Evolutionary conservation across 2,329 filamentous ascomycete genomes (phyloP).

Genomic region (Cladophialophora yegresii): DNA sequence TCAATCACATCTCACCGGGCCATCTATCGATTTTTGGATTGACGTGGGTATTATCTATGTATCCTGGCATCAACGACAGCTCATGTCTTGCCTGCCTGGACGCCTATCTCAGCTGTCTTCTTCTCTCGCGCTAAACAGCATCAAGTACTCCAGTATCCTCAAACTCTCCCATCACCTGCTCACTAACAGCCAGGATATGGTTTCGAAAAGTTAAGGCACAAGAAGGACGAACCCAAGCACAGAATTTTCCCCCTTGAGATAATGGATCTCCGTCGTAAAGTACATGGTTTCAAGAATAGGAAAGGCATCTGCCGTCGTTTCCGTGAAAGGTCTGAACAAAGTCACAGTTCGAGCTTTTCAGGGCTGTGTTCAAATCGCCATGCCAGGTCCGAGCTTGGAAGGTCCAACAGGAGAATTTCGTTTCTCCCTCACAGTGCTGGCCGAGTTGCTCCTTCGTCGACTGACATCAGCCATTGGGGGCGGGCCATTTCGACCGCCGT

Average conservation of each 20-base stretch:
- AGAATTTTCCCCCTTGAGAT: constrained; percentile 5
- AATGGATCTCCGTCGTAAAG: constrained; percentile 9
- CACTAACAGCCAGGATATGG: constrained; percentile 4
- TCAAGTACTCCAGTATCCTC: constrained; percentile 7
- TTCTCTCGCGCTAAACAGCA: constrained; percentile 15
- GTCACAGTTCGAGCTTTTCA: background rate
- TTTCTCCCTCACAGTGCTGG: constrained; percentile 45
- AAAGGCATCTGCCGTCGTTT: constrained; percentile 4
- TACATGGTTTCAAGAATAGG: constrained; percentile 4
- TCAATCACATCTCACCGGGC: background rate
- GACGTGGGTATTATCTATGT: constrained; percentile 21
- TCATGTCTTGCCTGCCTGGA: constrained; percentile 11
- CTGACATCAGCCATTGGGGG: constrained; percentile 46
- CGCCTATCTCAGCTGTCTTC: constrained; percentile 3
- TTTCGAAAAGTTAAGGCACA: constrained; percentile 10
- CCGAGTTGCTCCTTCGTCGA: constrained; percentile 50
- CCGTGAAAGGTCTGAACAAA: background rate
- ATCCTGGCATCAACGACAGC: constrained; percentile 15
- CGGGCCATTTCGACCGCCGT: constrained; percentile 46
- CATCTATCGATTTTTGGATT: background rate
- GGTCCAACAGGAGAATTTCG: constrained; percentile 42
- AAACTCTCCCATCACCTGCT: background rate
- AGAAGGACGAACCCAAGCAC: constrained; percentile 5
- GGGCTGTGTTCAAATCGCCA: constrained; percentile 22
- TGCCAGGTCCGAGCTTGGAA: constrained; percentile 35